Conservation (phyloP, 176 grass and related monocot species). For the Cenchrus americanus region DNA sequence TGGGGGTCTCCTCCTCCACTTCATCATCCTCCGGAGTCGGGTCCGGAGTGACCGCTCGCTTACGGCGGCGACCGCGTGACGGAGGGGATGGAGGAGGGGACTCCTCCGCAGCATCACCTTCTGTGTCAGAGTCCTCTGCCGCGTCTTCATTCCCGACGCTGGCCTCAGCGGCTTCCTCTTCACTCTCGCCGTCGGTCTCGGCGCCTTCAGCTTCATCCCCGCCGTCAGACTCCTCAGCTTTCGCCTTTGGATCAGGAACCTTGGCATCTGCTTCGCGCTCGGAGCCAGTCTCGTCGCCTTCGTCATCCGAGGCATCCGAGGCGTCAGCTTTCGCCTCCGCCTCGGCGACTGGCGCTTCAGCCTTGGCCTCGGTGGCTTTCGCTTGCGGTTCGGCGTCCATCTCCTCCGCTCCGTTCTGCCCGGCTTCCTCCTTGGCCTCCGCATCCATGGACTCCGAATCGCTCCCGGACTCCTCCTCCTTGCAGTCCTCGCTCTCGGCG, state of each 20-base stretch:
- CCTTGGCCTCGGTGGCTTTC: constrained; percentile 33
- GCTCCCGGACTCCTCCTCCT: constrained; percentile 34
- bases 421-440: constrained; percentile 38
- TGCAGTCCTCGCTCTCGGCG: constrained; percentile 13
- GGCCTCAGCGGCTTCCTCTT: constrained; percentile 34
- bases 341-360: constrained; percentile 23
- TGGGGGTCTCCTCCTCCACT: constrained; percentile 41
- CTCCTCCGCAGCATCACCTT: constrained; percentile 50
- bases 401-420: constrained; percentile 27
- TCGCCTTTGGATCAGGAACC: constrained; percentile 34
- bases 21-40: constrained; percentile 44
- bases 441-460: constrained; percentile 36
- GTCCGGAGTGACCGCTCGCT: constrained; percentile 33
- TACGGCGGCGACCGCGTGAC: constrained; percentile 46
- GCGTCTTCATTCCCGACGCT: constrained; percentile 30
- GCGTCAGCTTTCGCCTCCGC: background rate
- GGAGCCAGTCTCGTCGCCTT: constrained; percentile 33
- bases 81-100: constrained; percentile 47
- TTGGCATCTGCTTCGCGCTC: constrained; percentile 42
- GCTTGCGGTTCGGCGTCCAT: constrained; percentile 31
- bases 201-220: constrained; percentile 31
- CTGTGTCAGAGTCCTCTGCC: constrained; percentile 32
- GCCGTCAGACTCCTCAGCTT: constrained; percentile 43
- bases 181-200: background rate
- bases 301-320: constrained; percentile 34